Evolutionary conservation across 345 rosid genomes (phyloP), one percentile per base, ranked within the genome.

Genomic region (Eutrema japonicum): DNA sequence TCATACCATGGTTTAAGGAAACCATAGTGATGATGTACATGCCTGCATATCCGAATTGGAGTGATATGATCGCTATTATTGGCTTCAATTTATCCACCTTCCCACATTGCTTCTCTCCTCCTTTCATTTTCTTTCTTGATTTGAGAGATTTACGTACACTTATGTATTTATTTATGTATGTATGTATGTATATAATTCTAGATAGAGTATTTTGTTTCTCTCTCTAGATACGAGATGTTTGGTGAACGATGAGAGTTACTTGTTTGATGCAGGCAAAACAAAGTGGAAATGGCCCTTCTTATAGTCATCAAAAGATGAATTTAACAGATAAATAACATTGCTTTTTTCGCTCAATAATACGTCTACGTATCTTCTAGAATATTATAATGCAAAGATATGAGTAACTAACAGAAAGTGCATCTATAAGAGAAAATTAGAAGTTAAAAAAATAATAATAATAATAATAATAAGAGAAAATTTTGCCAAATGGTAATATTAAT

Each of bases 1-100:
- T 94, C 93, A 94, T 84, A 46, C 99, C 99, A 69, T 73, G 88
- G 42, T 87, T 86, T 14, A 94, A 53, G 27, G 96, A 84, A 59
- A 94, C 84, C 86, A 85, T 78, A 35, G 87, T 57, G 32, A 94
- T 75, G 30, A 94, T 82, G 67, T 87, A 91, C 96, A 94, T 84
- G 73, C 98, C 98, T 14, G 97, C 86, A 59, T 80, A 94, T 12
- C 98, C 98, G 71, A 94, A 91, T 50, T 94, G 97, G 46, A 94
- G 81, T 47, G 86, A 89, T 67, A 89, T 51, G 10, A 94, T 89
- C 3, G 93, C 96, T 67, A 91, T n/a, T 75, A 83, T 89, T 32
- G 96, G 97, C 56, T 93, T 93, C 41, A 61, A 9, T 49, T 81
- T 89, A 47, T 68, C 77, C 9, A 83, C 3, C 16, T 38, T 74